Evolutionary conservation across 768 basidiomycete genomes (phyloP).

Genomic region (Auricularia sp.): DNA sequence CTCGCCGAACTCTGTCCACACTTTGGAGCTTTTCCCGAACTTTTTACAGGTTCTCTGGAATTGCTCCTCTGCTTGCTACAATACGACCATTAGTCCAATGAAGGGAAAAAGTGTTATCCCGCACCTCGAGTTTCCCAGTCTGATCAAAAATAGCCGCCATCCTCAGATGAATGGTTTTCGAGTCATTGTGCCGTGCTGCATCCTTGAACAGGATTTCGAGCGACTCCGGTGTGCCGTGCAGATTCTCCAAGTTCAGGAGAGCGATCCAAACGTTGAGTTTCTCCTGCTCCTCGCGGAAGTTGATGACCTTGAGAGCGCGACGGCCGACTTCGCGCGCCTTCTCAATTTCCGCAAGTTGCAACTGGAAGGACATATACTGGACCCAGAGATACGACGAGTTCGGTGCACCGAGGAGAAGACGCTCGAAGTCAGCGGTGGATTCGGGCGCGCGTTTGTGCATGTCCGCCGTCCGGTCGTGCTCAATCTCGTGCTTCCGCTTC

Average conservation of each 20-base stretch:
- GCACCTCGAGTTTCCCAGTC: constrained; percentile 70
- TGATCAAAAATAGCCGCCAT: constrained; percentile 78
- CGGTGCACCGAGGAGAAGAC: constrained; percentile 83
- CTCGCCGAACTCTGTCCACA: constrained; percentile 84
- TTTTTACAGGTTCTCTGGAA: constrained; percentile 85
- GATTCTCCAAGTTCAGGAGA: constrained; percentile 85
- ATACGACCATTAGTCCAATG: background rate
- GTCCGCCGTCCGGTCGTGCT: constrained; percentile 75
- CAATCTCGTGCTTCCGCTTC: constrained; percentile 58
- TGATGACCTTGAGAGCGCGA: constrained; percentile 78
- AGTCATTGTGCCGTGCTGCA: constrained; percentile 81
- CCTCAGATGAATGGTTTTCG: constrained; percentile 80
- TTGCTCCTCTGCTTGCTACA: constrained; percentile 86
- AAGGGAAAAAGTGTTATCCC: constrained; percentile 7
- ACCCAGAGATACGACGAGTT: constrained; percentile 98
- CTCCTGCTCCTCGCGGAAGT: constrained; percentile 92
- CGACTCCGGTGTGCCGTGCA: constrained; percentile 77
- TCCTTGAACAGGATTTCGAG: constrained; percentile 81
- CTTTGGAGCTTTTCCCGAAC: constrained; percentile 86
- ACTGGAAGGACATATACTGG: constrained; percentile 98
- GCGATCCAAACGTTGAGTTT: constrained; percentile 97
- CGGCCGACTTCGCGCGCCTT: constrained; percentile 84
- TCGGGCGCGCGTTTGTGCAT: constrained; percentile 80
- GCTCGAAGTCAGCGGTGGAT: constrained; percentile 91
- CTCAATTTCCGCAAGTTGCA: constrained; percentile 92